phyloP scores from a whole-genome alignment of 169 alveolate genomes.

The Fabrea salina region DNA sequence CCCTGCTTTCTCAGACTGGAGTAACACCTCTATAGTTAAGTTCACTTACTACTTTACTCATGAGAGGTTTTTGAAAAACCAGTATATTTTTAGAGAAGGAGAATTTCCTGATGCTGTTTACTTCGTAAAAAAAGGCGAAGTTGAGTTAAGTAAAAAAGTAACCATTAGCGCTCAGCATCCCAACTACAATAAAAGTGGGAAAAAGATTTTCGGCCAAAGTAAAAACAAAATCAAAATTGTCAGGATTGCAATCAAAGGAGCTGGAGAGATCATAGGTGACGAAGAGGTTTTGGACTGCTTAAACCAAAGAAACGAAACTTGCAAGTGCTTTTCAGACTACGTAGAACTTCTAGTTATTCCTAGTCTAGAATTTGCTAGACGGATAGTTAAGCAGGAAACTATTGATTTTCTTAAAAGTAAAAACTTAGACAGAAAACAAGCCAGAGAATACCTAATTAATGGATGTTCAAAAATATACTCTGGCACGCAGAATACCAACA shows the following conservation, averaged over 20 bases:
- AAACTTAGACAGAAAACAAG: too few relatives aligned
- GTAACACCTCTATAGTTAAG: neutral
- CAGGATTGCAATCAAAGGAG: neutral
- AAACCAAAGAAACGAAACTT: neutral
- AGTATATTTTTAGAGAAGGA: neutral
- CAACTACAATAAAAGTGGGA: too few relatives aligned
- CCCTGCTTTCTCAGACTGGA: neutral
- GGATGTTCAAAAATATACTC: too few relatives aligned
- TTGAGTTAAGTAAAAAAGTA: slow-evolving; percentile 12
- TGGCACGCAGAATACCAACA: too few relatives aligned
- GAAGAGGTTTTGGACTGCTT: slow-evolving; percentile 9
- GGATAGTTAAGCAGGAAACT: too few relatives aligned
- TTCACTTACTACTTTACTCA: slow-evolving; percentile 3
- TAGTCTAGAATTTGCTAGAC: neutral
- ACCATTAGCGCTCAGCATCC: too few relatives aligned
- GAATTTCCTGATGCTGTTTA: neutral
- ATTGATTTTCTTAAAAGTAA: too few relatives aligned
- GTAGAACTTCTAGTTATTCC: neutral
- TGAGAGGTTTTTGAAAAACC: neutral
- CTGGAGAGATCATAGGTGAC: slow-evolving; percentile 5
- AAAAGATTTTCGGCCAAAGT: too few relatives aligned
- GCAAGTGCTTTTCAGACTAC: neutral
- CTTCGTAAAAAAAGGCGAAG: neutral
- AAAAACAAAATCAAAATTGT: too few relatives aligned
- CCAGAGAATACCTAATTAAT: too few relatives aligned